phyloP scores from a whole-genome alignment of 164 flowering plant genomes.

The Tinospora cordifolia region DNA sequence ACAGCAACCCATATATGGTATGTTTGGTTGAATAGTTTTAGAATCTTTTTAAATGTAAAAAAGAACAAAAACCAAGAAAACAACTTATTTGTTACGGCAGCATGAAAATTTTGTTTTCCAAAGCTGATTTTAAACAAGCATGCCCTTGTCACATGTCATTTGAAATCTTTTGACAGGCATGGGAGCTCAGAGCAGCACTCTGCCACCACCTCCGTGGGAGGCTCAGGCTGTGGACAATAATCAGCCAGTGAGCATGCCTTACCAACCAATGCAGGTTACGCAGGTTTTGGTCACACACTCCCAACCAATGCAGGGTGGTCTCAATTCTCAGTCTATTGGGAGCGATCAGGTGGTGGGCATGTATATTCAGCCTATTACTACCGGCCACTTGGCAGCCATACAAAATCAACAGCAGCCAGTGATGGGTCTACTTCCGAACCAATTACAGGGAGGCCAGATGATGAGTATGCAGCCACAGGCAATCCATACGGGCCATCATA shows the following conservation, averaged over 20 bases:
- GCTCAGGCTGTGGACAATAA: slow-evolving; percentile 36
- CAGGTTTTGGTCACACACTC: slow-evolving; percentile 29
- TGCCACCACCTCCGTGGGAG: slow-evolving; percentile 99
- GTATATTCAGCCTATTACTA: slow-evolving; percentile 28
- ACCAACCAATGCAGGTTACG: slow-evolving; percentile 39
- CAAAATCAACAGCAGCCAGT: slow-evolving; percentile 46
- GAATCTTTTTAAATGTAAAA: too few species aligned
- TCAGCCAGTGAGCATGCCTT: slow-evolving; percentile 23
- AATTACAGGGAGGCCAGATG: slow-evolving; percentile 35
- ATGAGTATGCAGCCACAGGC: slow-evolving; percentile 54
- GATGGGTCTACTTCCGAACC: slow-evolving; percentile 41
- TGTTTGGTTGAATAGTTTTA: neutral
- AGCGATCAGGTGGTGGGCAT: slow-evolving; percentile 30
- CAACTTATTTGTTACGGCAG: too few species aligned
- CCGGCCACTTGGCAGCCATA: slow-evolving; percentile 21
- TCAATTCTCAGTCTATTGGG: slow-evolving; percentile 28
- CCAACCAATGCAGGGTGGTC: slow-evolving; percentile 31
- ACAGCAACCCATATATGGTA: slow-evolving; percentile 25
- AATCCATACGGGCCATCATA: slow-evolving; percentile 38
- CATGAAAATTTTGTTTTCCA: too few species aligned
- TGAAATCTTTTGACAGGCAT: slow-evolving; percentile 13
- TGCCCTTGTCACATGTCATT: neutral
- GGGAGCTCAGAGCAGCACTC: slow-evolving; percentile 45
- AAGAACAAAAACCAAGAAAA: too few species aligned
- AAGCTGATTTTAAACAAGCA: too few species aligned